These are phyloP conservation scores for Wickerhamiella brachini DNA, from an alignment of 805 yeast genomes.

Conservation along the genomic window DNA sequence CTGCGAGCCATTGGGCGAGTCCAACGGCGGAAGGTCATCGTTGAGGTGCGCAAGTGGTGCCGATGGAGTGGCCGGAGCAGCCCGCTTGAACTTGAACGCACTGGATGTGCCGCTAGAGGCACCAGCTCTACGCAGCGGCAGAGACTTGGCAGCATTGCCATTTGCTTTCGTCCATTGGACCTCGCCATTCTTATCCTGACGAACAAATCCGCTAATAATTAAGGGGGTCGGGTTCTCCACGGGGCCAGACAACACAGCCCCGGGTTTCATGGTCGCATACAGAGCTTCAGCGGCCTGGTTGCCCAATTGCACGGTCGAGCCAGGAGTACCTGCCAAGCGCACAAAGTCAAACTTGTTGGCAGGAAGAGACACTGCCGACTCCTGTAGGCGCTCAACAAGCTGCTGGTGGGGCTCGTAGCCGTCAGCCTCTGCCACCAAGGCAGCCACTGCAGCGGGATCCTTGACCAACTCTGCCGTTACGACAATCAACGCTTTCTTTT, in stretches of 20 bases:
- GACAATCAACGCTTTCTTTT: slow-evolving; percentile 10
- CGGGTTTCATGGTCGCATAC: slow-evolving; percentile 19
- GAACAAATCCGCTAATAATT: slow-evolving; percentile 27
- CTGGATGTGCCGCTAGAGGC: background rate
- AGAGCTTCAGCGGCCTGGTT: slow-evolving; percentile 20
- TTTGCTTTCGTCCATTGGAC: slow-evolving; percentile 13
- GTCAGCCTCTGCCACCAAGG: slow-evolving; percentile 7
- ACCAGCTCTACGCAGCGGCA: slow-evolving; percentile 1
- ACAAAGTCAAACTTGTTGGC: slow-evolving; percentile 18
- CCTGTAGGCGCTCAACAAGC: slow-evolving; percentile 27
- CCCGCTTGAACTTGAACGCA: slow-evolving; percentile 17
- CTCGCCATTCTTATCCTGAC: slow-evolving; percentile 16
- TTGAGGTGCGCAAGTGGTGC: slow-evolving; percentile 32
- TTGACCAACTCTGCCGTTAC: slow-evolving; percentile 17
- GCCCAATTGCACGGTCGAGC: slow-evolving; percentile 7
- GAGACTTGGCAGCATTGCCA: slow-evolving; percentile 5
- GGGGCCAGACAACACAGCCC: slow-evolving; percentile 23
- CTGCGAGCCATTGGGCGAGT: slow-evolving; percentile 25
- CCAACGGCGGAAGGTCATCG: slow-evolving; percentile 30
- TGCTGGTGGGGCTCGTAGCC: slow-evolving; percentile 21
- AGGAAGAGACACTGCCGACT: slow-evolving; percentile 22
- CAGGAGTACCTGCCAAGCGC: slow-evolving; percentile 17
- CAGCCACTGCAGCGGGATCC: slow-evolving; percentile 12
- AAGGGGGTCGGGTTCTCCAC: slow-evolving; percentile 20
- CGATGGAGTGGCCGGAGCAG: slow-evolving; percentile 23